Evolutionary conservation across 2,329 filamentous ascomycete species (phyloP).

Genomic region (Penicillium sp.): DNA sequence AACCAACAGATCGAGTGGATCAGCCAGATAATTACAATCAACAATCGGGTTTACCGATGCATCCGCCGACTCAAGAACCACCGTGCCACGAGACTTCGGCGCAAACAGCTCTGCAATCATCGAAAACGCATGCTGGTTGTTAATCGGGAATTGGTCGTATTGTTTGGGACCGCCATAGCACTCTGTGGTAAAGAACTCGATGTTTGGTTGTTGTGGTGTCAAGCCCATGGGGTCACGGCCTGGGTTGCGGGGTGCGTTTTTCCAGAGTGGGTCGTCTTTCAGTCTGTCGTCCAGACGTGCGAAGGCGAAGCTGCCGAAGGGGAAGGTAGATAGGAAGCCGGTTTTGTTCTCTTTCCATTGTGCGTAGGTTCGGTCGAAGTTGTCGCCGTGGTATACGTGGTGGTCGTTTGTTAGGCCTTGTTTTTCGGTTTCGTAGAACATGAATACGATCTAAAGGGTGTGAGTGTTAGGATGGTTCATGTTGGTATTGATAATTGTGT

Average conservation of each 20-base stretch:
- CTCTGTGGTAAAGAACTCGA: conserved; percentile 64
- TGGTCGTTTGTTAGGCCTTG: conserved; percentile 57
- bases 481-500: neutral
- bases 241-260: conserved; percentile 46
- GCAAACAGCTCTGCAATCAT: conserved; percentile 60
- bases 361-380: conserved; percentile 51
- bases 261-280: conserved; percentile 56
- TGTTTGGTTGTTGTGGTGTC: conserved; percentile 56
- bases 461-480: conserved; percentile 6
- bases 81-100: conserved; percentile 57
- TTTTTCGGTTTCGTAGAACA: conserved; percentile 60
- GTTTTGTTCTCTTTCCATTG: conserved; percentile 60
- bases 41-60: conserved; percentile 56
- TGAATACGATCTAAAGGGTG: conserved; percentile 52
- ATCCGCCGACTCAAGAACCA: conserved; percentile 52
- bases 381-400: conserved; percentile 57
- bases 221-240: conserved; percentile 65
- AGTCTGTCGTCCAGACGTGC: conserved; percentile 63
- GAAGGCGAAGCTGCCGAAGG: conserved; percentile 63
- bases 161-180: conserved; percentile 62
- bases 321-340: conserved; percentile 61
- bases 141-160: conserved; percentile 54
- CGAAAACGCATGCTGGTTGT: conserved; percentile 57
- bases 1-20: conserved; percentile 60
- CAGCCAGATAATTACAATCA: conserved; percentile 58